These are phyloP conservation scores for Pachyrhizus erosus DNA, from an alignment of 306 rosid genomes.

Conservation along the genomic window DNA sequence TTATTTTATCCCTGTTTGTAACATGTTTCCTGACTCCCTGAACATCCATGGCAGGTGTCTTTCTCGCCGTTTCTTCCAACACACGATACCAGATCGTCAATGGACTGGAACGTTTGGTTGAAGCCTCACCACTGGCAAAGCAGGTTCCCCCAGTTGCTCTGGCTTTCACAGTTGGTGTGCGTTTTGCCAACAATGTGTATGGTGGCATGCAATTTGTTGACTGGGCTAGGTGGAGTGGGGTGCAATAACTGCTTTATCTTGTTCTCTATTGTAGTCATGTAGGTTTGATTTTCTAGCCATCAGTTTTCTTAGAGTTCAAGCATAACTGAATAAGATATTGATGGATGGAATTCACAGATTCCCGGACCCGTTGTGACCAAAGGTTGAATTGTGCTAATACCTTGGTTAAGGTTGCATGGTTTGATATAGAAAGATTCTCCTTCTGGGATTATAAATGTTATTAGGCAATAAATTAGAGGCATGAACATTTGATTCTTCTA, in stretches of 20 bases:
- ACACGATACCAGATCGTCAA: constrained; percentile 85
- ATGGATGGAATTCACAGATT: neutral
- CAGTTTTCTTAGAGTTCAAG: neutral
- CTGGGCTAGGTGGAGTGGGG: constrained; percentile 98
- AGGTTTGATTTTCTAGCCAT: constrained; percentile 25
- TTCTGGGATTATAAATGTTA: neutral
- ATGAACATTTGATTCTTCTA: constrained; percentile 1
- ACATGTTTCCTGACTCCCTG: neutral
- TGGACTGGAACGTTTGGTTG: constrained; percentile 88
- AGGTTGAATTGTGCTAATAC: neutral
- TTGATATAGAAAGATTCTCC: constrained; percentile 4
- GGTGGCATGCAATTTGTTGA: constrained; percentile 98
- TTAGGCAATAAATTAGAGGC: constrained; percentile 8
- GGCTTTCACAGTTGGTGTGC: constrained; percentile 90
- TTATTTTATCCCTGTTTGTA: neutral
- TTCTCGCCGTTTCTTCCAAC: constrained; percentile 88
- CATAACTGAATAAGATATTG: neutral
- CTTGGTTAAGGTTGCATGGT: constrained; percentile 32
- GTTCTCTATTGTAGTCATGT: constrained; percentile 5
- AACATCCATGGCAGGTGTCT: constrained; percentile 67
- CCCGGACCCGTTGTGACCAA: neutral
- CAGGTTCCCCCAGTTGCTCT: constrained; percentile 82
- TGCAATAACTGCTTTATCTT: constrained; percentile 59
- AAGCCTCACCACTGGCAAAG: constrained; percentile 79
- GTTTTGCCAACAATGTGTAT: constrained; percentile 89